Base-by-base conservation (phyloP, 441 rosid genomes). In the Populus tomentosa region DNA sequence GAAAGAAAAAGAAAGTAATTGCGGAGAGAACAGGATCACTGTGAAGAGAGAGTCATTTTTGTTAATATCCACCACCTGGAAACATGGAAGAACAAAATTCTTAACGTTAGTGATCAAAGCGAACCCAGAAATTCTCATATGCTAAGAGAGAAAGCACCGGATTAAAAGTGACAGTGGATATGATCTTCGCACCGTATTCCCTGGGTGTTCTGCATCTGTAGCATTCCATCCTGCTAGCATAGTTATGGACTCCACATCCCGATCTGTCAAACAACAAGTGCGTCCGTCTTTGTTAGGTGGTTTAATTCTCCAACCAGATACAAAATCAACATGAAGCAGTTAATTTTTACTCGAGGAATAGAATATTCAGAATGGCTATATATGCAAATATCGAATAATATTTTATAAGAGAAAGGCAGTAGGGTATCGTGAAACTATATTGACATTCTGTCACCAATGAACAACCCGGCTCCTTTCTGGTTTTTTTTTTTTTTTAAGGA, bases 201-300 rank as follows among this genome's bases (percentile, higher is more conserved):
- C 83, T 92, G 68, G 96, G 92, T 62, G 89, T 82, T 78, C 79
- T 89, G 97, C 99, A 95, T 80, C 85, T 91, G 73, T 61, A 89
- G 84, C 99, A 95, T 81, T 91, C 96, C 3, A 75, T 71, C 88
- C 98, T 91, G 83, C 92, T 88, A 50, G 98, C 98, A 75, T 90
- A 95, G 77, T 95, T 95, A 81, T 95, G 97, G 72, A 77, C 88
- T 74, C 98, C 97, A 73, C 99, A 93, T 36, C 90, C 98, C 70
- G 81, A 74, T 32, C 88, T 85, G 85, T 59, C 46, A 21, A 50
- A 56, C 35, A 79, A 75, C 74, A 40, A 75, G 38, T 20, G 62
- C 23, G 67, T 75, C 59, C 71, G 77, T 42, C 61, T 14, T 14
- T 20, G 21, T 65, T 18, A 65, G 0, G 32, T 10, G 26, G 28